Conservation (phyloP, 2,329 filamentous ascomycete species). For the Diaporthe capsici region DNA sequence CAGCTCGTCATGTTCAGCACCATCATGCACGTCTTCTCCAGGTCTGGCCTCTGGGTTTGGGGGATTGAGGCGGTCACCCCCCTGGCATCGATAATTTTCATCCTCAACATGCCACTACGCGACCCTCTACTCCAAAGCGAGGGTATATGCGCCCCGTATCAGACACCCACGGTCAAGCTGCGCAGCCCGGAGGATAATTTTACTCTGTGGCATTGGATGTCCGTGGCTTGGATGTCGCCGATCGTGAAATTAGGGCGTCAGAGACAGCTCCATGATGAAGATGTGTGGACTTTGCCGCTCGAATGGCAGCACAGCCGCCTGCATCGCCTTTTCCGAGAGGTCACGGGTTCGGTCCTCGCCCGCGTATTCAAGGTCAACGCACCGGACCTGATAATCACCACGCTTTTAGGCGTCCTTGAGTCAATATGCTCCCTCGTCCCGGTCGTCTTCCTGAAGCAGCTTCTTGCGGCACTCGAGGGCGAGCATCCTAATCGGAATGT, state of each 20-base stretch:
- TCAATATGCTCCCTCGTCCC: constrained; percentile 68
- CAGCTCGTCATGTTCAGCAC: constrained; percentile 50
- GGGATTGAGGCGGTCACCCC: constrained; percentile 56
- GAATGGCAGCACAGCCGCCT: constrained; percentile 86
- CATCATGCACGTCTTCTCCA: constrained; percentile 50
- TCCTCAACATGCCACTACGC: constrained; percentile 79
- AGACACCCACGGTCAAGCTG: constrained; percentile 68
- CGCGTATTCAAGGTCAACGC: constrained; percentile 83
- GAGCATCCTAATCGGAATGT: constrained; percentile 63
- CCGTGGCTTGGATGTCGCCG: constrained; percentile 85
- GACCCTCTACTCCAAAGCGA: constrained; percentile 66
- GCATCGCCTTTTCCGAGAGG: constrained; percentile 80
- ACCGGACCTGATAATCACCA: constrained; percentile 80
- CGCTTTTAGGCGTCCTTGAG: constrained; percentile 74
- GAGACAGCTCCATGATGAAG: constrained; percentile 79
- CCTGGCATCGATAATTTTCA: constrained; percentile 62
- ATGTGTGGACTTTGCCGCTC: constrained; percentile 85
- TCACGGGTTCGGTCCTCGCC: constrained; percentile 79
- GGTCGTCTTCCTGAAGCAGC: constrained; percentile 79
- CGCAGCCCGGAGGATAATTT: constrained; percentile 85
- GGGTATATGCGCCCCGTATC: constrained; percentile 72
- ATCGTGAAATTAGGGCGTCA: constrained; percentile 76
- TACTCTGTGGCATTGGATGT: constrained; percentile 86
- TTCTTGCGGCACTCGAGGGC: constrained; percentile 77
- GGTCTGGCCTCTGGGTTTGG: constrained; percentile 45